Evolutionary conservation across 2,329 filamentous ascomycete genomes (phyloP), one percentile per base, ranked within the genome.

Genomic region (Calonectria pseudoturangicola): DNA sequence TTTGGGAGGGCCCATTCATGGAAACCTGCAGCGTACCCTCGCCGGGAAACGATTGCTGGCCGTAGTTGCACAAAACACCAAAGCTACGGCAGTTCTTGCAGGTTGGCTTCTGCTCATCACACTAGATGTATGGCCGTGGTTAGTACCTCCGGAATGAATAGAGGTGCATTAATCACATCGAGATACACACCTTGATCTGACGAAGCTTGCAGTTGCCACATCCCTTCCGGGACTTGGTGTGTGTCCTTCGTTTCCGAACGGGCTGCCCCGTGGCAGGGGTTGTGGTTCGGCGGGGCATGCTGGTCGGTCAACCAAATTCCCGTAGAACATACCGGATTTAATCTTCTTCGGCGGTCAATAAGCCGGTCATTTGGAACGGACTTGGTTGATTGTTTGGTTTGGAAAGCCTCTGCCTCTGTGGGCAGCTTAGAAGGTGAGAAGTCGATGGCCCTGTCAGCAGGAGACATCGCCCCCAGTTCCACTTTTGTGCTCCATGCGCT

Each of bases 41-140:
- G 3, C 54, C 54, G 8, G 54, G 54, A 41, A 60, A 60, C 3
- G 33, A 60, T 13, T 41, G 54, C 54, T 60, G 54, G 21, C 54
- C 54, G 16, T 60, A 60, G 54, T 60, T 60, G 7, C 54, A 60
- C 21, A 60, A 60, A 9, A 60, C 54, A 3, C 54, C 54, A 28
- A 41, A 60, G 36, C 54, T 25, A 27, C 54, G 54, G 54, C 54
- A 60, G 18, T 60, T 60, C 21, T 60, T 41, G 21, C 54, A 60
- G 54, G 54, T 60, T 18, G 54, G 54, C n/a, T 60, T 60, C 54
- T 60, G 54, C 15, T 60, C 54, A 15, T 60, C 54, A n/a, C 54
- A 60, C 54, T 60, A 41, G 7, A 60, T 25, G n/a, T 7, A 60
- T 25, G n/a, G 45, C 5, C 8, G 4, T 5, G 54, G 36, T 60